Percentiles rank a stretch among this genome's conserved stretches.
phyloP scores from a whole-genome alignment of 257 asterid species.

The Solanum chilense region DNA sequence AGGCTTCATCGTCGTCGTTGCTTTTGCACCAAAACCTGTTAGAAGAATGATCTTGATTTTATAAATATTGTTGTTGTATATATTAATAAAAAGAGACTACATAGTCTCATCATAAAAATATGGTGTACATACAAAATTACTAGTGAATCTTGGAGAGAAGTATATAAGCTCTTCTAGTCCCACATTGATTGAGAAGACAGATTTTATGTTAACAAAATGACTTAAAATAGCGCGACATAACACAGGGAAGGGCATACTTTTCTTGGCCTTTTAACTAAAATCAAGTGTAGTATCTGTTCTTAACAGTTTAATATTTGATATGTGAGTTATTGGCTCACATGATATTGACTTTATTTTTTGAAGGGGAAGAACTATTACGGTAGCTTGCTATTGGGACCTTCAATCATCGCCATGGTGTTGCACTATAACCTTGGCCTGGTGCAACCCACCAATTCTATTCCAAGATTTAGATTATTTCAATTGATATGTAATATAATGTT shows the following conservation, averaged over 20 bases:
- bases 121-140: too few relatives aligned
- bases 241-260: slow-evolving; percentile 20
- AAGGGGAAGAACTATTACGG: too few relatives aligned
- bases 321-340: too few relatives aligned
- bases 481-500: too few relatives aligned
- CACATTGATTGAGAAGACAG: neutral
- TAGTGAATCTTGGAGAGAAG: too few relatives aligned
- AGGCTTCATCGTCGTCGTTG: neutral
- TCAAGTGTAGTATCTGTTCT: too few relatives aligned
- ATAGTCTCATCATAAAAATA: too few relatives aligned
- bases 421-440: neutral
- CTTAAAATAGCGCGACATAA: neutral
- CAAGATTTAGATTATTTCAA: too few relatives aligned
- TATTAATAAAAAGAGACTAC: too few relatives aligned
- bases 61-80: neutral
- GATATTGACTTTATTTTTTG: too few relatives aligned
- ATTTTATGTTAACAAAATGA: neutral
- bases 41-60: neutral
- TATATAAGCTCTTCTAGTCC: neutral
- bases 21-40: neutral
- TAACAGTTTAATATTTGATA: too few relatives aligned
- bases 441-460: neutral
- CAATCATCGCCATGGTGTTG: neutral
- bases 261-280: slow-evolving; percentile 50
- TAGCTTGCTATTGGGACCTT: too few relatives aligned